Evolutionary conservation across 2,329 filamentous ascomycete genomes (phyloP), one percentile per base, ranked within the genome.

Genomic region (Amesomyces nigricolor): DNA sequence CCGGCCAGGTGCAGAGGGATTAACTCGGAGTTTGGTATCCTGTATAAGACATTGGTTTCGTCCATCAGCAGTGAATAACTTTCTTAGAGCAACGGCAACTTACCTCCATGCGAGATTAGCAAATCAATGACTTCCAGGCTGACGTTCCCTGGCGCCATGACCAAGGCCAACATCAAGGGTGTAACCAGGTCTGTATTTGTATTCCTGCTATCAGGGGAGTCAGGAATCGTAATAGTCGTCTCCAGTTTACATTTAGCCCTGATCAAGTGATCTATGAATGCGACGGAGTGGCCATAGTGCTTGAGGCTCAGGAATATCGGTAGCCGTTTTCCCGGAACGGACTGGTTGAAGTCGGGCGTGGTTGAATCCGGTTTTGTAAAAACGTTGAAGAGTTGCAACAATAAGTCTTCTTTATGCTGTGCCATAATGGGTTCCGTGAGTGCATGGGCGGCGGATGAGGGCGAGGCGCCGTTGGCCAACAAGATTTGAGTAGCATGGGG

Each of bases 1-100:
- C 57, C 63, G 2, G 64, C 65, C 14, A 66, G 22, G 16, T 64
- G 45, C 6, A 68, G 53, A 0, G 66, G 63, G 1, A 64, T 66
- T 1, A 62, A 59, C 26, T 53, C 57, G 2, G 63, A 62, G 19
- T 32, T 52, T 1, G 64, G 60, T n/a, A 65, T 60, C 3, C 58
- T 57, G 45, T 63, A 66, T 1, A 59, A 54, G 7, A 65, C 49
- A 35, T 63, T 57, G 10, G 60, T 62, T 65, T 22, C 2, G 1
- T 8, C 13, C 35, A 55, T 63, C 51, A 60, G 53, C n/a, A 48
- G 14, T 1, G 5, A 22, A 29, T 26, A n/a, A 8, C n/a, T 5
- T 54, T 19, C 29, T n/a, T 10, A 2, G 10, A 16, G 2, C 2
- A n/a, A 38, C n/a, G 10, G 16, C 11, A 14, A 54, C 63, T 61